Evolutionary conservation across 2,329 filamentous ascomycete genomes (phyloP), one percentile per base, ranked within the genome.

Genomic region (Cylindrodendrum hubeiense): DNA sequence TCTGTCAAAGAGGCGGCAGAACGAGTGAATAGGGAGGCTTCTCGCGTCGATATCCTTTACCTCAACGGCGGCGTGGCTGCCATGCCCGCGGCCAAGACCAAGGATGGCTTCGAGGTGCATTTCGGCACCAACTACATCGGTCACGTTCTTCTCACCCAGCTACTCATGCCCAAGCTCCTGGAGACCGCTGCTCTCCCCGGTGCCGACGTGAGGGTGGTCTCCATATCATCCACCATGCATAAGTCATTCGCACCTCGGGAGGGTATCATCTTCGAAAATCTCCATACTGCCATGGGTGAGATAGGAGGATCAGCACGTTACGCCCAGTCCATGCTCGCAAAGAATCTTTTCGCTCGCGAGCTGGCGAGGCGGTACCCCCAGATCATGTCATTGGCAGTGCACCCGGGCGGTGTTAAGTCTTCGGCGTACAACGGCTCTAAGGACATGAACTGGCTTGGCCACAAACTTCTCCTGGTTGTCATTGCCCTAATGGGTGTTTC

Each of bases 71-170:
- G 54, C 6, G 24, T 63, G n/a, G 28, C 34, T 4, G 49, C 37
- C 21, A 43, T 59, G 17, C 49, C 53, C 26, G 26, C 44, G 4
- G 50, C 58, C 33, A 54, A 30, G 5, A 61, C 58, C 15, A 28
- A 50, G 19, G 60, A 63, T 13, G 60, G 60, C 24, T 58, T 58
- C 21, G 60, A 63, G 53, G 26, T 63, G 24, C 53, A 63, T 7
- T 63, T 63, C 24, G 60, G 53, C 17, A 63, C 60, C 12, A 63
- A 63, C 15, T 58, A 63, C 21, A 22, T 63, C 5, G 60, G 60
- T 19, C 60, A 63, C 21, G 53, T 21, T 21, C 60, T 63, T 12
- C 33, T 63, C n/a, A 63, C 60, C 41, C 60, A 63, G 41, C 37
- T 53, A 7, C 41, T 63, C 10, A 58, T 63, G 53, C 60, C 60